Base-by-base conservation (phyloP, 352 stramenopile genomes). In the Phytophthora kernoviae region DNA sequence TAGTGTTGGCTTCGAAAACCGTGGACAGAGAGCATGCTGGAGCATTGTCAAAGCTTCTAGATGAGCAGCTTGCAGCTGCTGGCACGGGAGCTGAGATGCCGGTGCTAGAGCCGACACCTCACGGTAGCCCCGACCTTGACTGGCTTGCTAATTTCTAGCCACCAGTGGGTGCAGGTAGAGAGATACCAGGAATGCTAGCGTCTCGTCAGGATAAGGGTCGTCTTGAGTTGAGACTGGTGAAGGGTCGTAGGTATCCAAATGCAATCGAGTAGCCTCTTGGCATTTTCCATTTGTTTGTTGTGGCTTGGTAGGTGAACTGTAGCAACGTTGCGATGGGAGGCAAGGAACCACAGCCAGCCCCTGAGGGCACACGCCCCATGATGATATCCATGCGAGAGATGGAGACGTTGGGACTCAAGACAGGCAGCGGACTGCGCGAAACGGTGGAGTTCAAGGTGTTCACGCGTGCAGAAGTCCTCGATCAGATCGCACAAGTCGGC, bases 351-450 rank as follows among this genome's bases (percentile, higher is more conserved):
- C 64, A 84, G 32, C 62, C 70, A 7, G 68, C 82, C 37, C 84
- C 82, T 14, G 77, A 88, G 46, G 82, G 84, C 67, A 88, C 81
- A 30, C 76, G 79, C 26, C 77, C 84, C 20, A 82, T 94, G 77
- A 90, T 94, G 82, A 90, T 94, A 53, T 91, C 82, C 1, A 92
- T 92, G 84, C 77, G 83, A 7, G 83, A 94, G 68, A 94, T 94
- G 84, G 84, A 94, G 57, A 86, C 77, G 45, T 69, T 90, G 34
- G 79, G 65, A 2, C 71, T 94, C 56, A 94, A 94, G 67, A 94
- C 79, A 4, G 84, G 84, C 50, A 89, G 75, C 50, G 84, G 84
- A 0, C 49, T 94, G 20, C 84, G 84, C 10, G 82, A 94, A 60
- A 92, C 84, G 17, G 77, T 93, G 9, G 64, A 74, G 26, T 91